These are phyloP conservation scores for Coniferiporia weirii DNA, from an alignment of 1,284 basidiomycete species.

Conservation along the genomic window DNA sequence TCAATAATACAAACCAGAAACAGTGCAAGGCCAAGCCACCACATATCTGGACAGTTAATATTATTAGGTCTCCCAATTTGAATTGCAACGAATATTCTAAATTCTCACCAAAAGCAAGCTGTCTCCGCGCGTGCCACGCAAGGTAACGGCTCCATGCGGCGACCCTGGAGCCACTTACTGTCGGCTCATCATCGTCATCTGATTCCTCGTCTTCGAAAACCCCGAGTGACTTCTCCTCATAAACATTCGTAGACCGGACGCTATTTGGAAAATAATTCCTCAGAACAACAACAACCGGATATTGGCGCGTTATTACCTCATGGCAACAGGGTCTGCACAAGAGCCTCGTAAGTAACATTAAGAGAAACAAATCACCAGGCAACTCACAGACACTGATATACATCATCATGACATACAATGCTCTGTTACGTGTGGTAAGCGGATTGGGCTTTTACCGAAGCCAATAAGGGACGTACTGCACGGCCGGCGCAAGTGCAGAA, in stretches of 20 bases:
- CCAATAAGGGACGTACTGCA: conserved; percentile 54
- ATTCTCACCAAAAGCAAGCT: conserved; percentile 59
- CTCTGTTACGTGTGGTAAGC: conserved; percentile 37
- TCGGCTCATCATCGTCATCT: conserved; percentile 43
- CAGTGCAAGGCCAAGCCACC: conserved; percentile 79
- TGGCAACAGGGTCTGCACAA: conserved; percentile 58
- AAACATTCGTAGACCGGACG: conserved; percentile 97
- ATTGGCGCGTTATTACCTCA: conserved; percentile 32
- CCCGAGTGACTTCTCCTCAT: conserved; percentile 86
- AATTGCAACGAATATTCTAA: not conserved
- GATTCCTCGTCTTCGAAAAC: conserved; percentile 44
- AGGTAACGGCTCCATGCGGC: conserved; percentile 74
- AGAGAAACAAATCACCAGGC: conserved; percentile 4
- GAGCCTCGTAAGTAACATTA: conserved; percentile 1
- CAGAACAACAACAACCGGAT: not conserved
- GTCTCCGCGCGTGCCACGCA: conserved; percentile 75
- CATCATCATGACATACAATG: conserved; percentile 89
- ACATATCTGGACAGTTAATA: conserved; percentile 59
- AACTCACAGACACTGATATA: conserved; percentile 69
- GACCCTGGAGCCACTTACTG: conserved; percentile 37
- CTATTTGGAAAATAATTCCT: conserved; percentile 24
- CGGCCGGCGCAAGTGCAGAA: conserved; percentile 71
- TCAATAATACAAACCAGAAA: conserved; percentile 87
- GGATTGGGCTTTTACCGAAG: conserved; percentile 18
- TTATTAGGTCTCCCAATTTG: not conserved